These are phyloP conservation scores for Moricandia moricandioides DNA, from an alignment of 345 rosid genomes.

Conservation along the genomic window DNA sequence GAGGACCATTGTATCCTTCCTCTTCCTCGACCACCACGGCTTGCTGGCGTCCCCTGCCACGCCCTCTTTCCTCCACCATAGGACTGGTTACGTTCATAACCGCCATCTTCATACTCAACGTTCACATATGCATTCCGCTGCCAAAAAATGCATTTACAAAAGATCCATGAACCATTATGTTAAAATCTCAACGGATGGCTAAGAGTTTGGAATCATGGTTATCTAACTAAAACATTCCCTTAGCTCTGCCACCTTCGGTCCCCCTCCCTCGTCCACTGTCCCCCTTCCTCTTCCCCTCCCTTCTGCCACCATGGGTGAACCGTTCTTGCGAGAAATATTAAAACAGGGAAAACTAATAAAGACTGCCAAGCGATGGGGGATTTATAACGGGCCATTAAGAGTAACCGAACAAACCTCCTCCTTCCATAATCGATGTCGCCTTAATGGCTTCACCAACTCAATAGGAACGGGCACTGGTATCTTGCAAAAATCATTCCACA, in stretches of 20 bases:
- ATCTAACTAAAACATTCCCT: background rate
- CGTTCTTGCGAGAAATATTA: constrained; percentile 43
- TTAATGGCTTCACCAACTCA: constrained; percentile 54
- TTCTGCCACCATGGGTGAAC: constrained; percentile 63
- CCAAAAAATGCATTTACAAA: background rate
- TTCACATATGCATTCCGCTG: constrained; percentile 72
- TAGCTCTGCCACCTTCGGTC: constrained; percentile 37
- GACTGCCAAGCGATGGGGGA: background rate
- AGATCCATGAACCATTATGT: background rate
- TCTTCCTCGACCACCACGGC: constrained; percentile 80
- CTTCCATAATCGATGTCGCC: constrained; percentile 60
- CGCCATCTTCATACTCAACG: constrained; percentile 77
- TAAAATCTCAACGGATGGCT: background rate
- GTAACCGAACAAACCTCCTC: constrained; percentile 43
- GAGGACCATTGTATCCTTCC: constrained; percentile 82
- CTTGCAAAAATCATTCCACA: constrained; percentile 41
- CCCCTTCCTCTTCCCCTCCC: constrained; percentile 69
- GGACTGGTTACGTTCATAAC: constrained; percentile 63
- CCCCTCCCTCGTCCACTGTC: constrained; percentile 60
- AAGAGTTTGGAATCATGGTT: background rate
- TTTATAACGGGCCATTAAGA: background rate
- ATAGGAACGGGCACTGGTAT: constrained; percentile 74
- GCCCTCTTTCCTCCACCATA: constrained; percentile 76
- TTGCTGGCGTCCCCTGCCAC: constrained; percentile 76
- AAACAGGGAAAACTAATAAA: background rate